A percentile compares a stretch with the other conserved stretches of the same genome.
These are phyloP conservation scores for Ceratocystis harringtonii DNA, from an alignment of 2,329 filamentous ascomycete genomes.

Conservation along the genomic window DNA sequence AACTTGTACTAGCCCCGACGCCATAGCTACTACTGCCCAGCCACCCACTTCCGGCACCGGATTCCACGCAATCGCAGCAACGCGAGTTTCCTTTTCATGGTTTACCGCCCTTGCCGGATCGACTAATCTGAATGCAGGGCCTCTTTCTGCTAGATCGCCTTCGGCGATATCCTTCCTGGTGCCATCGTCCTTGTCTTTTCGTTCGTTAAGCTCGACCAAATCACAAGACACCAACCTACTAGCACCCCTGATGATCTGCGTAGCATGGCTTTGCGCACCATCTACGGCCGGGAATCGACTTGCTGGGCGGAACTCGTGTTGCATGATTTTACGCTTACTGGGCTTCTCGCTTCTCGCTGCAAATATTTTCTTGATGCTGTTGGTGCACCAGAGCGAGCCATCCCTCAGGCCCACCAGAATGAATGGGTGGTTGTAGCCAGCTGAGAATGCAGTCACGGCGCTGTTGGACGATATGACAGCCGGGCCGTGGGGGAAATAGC, in stretches of 20 bases:
- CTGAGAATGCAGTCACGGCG: constrained; percentile 35
- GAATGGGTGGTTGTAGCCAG: constrained; percentile 38
- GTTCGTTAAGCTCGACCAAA: constrained; percentile 31
- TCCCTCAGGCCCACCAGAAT: constrained; percentile 39
- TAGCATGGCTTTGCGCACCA: background rate
- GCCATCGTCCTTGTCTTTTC: constrained; percentile 24
- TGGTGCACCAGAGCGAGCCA: constrained; percentile 37
- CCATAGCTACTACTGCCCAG: constrained; percentile 53
- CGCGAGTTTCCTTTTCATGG: constrained; percentile 46
- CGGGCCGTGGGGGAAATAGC: constrained; percentile 38
- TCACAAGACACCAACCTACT: constrained; percentile 40
- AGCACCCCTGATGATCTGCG: constrained; percentile 26
- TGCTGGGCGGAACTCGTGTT: constrained; percentile 37
- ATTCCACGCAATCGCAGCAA: constrained; percentile 53
- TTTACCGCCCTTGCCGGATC: constrained; percentile 33
- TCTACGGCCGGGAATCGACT: constrained; percentile 20
- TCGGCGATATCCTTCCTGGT: constrained; percentile 20
- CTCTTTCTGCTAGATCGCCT: constrained; percentile 19
- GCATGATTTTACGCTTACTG: constrained; percentile 33
- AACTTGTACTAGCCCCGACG: constrained; percentile 49
- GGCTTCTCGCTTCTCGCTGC: constrained; percentile 27
- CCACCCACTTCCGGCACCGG: constrained; percentile 49
- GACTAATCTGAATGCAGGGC: constrained; percentile 21
- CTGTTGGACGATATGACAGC: constrained; percentile 37
- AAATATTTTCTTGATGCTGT: constrained; percentile 31